These are phyloP conservation scores for Neopestalotiopsis sp. DNA, from an alignment of 2,329 filamentous ascomycete genomes.

Conservation along the genomic window DNA sequence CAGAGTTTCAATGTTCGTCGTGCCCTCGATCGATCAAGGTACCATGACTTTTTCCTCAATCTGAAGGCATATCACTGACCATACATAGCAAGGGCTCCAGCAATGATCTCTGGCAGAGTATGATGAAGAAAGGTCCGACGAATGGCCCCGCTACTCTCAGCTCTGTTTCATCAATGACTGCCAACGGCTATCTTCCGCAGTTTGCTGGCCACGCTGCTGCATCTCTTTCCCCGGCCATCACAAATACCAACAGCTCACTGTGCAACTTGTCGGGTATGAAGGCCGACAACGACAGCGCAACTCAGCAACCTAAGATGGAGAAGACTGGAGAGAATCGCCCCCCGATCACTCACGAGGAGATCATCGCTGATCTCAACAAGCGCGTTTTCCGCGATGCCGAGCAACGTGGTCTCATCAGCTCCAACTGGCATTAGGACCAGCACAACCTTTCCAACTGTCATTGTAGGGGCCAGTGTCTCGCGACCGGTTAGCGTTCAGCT, in stretches of 20 bases:
- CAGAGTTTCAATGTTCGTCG: conserved; percentile 23
- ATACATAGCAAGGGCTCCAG: conserved; percentile 44
- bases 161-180: conserved; percentile 57
- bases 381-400: conserved; percentile 37
- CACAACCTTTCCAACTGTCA: not conserved
- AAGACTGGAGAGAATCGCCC: conserved; percentile 52
- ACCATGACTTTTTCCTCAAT: conserved; percentile 17
- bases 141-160: conserved; percentile 51
- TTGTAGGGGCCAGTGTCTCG: not conserved
- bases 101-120: conserved; percentile 53
- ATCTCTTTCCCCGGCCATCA: conserved; percentile 50
- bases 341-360: conserved; percentile 34
- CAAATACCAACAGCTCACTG: conserved; percentile 40
- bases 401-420: conserved; percentile 36
- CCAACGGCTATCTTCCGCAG: conserved; percentile 58
- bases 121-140: conserved; percentile 57
- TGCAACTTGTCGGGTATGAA: conserved; percentile 35
- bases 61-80: conserved; percentile 17
- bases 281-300: conserved; percentile 25
- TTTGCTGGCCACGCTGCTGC: conserved; percentile 58
- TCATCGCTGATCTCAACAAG: conserved; percentile 34
- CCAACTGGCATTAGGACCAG: conserved; percentile 32
- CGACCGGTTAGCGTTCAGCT: not conserved
- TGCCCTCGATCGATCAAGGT: conserved; percentile 36
- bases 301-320: conserved; percentile 31